Conservation (phyloP, 1,284 basidiomycete species). For the Quambalaria eucalypti region DNA sequence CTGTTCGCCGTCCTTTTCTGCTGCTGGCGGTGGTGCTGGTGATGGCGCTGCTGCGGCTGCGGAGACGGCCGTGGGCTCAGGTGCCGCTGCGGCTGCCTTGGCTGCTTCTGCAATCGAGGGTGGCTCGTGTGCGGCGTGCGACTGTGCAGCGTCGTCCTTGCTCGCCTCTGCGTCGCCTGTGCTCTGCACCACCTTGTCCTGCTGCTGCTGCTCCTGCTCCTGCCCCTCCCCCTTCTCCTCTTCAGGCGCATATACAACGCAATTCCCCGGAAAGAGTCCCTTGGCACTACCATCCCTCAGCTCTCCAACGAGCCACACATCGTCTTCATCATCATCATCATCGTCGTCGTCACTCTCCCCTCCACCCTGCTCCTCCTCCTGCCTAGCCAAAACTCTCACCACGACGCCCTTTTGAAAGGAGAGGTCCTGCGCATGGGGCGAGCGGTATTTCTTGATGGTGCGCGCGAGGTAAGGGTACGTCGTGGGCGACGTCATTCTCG, state of each 20-base stretch:
- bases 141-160: conserved; percentile 10
- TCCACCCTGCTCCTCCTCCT: too few relatives aligned
- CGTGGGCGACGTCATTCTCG: too few relatives aligned
- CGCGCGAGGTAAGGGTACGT: background rate
- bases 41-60: conserved; percentile 4
- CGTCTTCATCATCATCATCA: conserved; percentile 45
- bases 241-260: conserved; percentile 25
- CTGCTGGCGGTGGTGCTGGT: background rate
- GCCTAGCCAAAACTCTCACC: conserved; percentile 35
- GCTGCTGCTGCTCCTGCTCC: conserved; percentile 43
- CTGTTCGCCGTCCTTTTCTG: background rate
- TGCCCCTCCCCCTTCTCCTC: conserved; percentile 55
- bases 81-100: conserved; percentile 2
- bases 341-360: conserved; percentile 25
- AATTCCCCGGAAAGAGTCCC: conserved; percentile 45
- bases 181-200: conserved; percentile 33
- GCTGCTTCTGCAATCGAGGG: background rate
- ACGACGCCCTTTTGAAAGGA: conserved; percentile 42
- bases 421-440: conserved; percentile 10
- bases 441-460: background rate
- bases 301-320: conserved; percentile 47
- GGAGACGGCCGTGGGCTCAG: background rate
- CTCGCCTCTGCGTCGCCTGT: conserved; percentile 9
- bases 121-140: background rate
- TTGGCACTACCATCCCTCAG: conserved; percentile 27